Evolutionary conservation across 2,329 filamentous ascomycete genomes (phyloP).

Genomic region (Neodidymelliopsis sp.): DNA sequence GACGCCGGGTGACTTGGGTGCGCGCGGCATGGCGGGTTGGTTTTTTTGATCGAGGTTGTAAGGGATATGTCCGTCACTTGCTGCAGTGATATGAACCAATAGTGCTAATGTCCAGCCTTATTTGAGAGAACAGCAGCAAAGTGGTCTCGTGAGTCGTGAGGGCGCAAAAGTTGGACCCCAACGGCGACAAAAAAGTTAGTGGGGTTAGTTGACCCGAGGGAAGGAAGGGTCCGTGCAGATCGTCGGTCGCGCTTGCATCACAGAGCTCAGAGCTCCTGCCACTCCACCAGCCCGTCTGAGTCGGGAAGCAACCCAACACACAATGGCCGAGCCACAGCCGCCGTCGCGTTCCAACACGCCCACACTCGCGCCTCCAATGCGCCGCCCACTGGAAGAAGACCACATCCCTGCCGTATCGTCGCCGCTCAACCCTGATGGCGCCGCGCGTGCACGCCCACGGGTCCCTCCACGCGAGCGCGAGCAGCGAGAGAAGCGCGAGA

Average conservation of each 20-base stretch:
- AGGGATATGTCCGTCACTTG: too few relatives aligned
- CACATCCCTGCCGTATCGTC: constrained; percentile 76
- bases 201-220: constrained; percentile 16
- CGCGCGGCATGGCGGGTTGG: constrained; percentile 76
- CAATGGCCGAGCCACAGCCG: constrained; percentile 47
- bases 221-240: constrained; percentile 1
- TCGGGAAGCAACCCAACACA: background rate
- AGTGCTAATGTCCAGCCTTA: background rate
- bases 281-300: background rate
- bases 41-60: background rate
- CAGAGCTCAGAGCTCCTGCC: too few relatives aligned
- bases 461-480: constrained; percentile 50
- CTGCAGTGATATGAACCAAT: too few relatives aligned
- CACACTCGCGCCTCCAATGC: constrained; percentile 59
- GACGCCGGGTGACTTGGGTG: constrained; percentile 62
- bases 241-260: background rate
- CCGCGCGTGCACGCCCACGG: constrained; percentile 52
- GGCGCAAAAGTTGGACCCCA: constrained; percentile 16
- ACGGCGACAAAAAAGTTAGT: constrained; percentile 23
- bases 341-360: constrained; percentile 49
- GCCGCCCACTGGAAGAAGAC: constrained; percentile 72
- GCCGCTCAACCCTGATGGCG: constrained; percentile 69
- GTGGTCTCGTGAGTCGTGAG: background rate
- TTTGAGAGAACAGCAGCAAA: background rate
- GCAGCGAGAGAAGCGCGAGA: constrained; percentile 61